Evolutionary conservation across 768 basidiomycete species (phyloP), one percentile per base, ranked within the genome.

Genomic region (Leccinum uliginosum): DNA sequence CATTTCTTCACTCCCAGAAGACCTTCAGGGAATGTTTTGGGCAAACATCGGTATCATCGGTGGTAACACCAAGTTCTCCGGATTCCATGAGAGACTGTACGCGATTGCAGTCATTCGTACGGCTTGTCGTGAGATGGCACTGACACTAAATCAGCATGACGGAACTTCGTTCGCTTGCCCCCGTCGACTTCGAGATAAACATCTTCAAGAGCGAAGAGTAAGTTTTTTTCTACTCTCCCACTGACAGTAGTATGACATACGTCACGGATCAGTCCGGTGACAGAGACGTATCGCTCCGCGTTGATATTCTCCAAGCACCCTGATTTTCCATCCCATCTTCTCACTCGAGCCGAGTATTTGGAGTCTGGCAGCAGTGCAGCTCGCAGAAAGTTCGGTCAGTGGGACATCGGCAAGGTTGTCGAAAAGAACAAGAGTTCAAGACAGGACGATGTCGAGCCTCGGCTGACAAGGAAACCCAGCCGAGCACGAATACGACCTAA

Each of bases 1-100:
- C 56, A 93, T 98, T 65, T 77, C 81, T 0, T 72, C 81, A 29
- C 82, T 98, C 57, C 91, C 92, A 0, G 75, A 79, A 51, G 92
- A 95, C 64, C 64, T 95, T 24, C 91, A 86, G 62, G 94, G 92
- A 32, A 84, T 98, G 87, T 97, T 93, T 72, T 98, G 93, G 93
- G 84, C 85, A 32, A 92, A 98, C 70, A 93, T 98, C 59, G 90
- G 89, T 12, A 73, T 96, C 60, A 83, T 93, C 65, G 95, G 95
- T 50, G 95, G 95, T 14, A 88, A 82, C 70, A 83, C 84, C 15
- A 82, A 82, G 63, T 84, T 94, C 62, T 77, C 83, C 44, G 89
- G 87, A 6, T 87, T 98, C 63, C 79, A 80, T 21, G 73, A 79
- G 51, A 75, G 95, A 74, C 72, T 98, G 94, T 96, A 71, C 70